Conservation (phyloP, 805 yeast genomes). For the Candida nemodendra region DNA sequence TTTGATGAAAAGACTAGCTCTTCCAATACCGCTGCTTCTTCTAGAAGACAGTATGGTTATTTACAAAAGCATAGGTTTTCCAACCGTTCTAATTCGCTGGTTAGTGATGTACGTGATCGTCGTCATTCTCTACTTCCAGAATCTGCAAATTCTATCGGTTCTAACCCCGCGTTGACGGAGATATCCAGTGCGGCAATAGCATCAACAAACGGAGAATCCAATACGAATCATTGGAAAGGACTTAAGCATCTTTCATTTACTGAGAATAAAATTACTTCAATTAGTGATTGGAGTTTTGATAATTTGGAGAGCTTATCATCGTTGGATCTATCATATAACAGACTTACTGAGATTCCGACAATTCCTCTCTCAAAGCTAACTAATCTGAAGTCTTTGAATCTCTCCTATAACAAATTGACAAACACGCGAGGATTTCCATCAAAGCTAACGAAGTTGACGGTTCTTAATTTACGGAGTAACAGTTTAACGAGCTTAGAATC, state of each 20-base stretch:
- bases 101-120: slow-evolving; percentile 8
- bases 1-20: slow-evolving; percentile 13
- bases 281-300: slow-evolving; percentile 32
- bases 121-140: slow-evolving; percentile 7
- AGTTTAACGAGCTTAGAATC: slow-evolving; percentile 41
- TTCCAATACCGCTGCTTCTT: slow-evolving; percentile 13
- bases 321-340: slow-evolving; percentile 56
- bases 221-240: slow-evolving; percentile 32
- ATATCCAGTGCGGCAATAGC: slow-evolving; percentile 1
- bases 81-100: slow-evolving; percentile 13
- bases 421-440: slow-evolving; percentile 35
- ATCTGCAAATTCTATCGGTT: slow-evolving; percentile 1
- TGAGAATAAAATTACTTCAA: slow-evolving; percentile 36
- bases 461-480: slow-evolving; percentile 53
- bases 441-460: slow-evolving; percentile 41
- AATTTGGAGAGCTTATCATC: slow-evolving; percentile 34
- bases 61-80: slow-evolving; percentile 20
- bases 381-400: slow-evolving; percentile 50
- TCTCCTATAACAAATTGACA: slow-evolving; percentile 47
- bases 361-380: slow-evolving; percentile 47
- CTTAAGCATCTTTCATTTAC: slow-evolving; percentile 41
- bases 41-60: slow-evolving; percentile 28
- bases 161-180: slow-evolving; percentile 1
- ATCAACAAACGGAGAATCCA: background rate
- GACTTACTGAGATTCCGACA: slow-evolving; percentile 48